phyloP scores from a whole-genome alignment of 1,284 basidiomycete species.

The Moniliophthora roreri region DNA sequence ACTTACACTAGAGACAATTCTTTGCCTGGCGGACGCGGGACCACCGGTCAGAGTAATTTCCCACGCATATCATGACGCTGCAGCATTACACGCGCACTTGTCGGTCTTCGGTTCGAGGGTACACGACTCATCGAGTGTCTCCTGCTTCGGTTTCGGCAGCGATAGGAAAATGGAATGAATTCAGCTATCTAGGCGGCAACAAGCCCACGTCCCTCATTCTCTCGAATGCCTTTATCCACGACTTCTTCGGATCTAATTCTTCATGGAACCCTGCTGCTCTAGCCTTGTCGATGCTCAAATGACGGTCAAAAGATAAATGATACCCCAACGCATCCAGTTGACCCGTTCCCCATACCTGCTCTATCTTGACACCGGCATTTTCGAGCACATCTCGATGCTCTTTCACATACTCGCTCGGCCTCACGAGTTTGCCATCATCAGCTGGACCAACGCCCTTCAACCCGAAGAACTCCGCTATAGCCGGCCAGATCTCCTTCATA shows the following conservation, averaged over 20 bases:
- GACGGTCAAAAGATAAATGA: conserved; percentile 14
- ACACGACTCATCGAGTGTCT: too few species aligned
- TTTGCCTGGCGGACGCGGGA: too few species aligned
- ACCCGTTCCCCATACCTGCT: conserved; percentile 13
- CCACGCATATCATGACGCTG: too few species aligned
- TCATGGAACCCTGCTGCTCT: conserved; percentile 15
- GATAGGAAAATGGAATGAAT: too few species aligned
- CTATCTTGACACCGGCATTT: conserved; percentile 12
- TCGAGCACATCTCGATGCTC: conserved; percentile 15
- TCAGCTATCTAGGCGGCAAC: not conserved
- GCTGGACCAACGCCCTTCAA: conserved; percentile 16
- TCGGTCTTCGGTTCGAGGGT: too few species aligned
- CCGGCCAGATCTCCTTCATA: conserved; percentile 18
- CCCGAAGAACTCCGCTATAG: conserved; percentile 16
- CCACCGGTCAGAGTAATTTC: too few species aligned
- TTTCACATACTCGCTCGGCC: conserved; percentile 16
- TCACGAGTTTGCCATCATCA: conserved; percentile 1
- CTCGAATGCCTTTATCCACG: conserved; percentile 18
- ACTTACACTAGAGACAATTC: too few species aligned
- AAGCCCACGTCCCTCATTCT: conserved; percentile 17
- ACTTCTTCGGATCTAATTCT: conserved; percentile 14
- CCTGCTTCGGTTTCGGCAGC: too few species aligned
- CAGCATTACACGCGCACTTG: too few species aligned
- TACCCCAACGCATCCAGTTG: conserved; percentile 14
- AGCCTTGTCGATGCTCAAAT: conserved; percentile 19